phyloP scores from a whole-genome alignment of 805 yeast species.

The Zygoascus biomembranicola region DNA sequence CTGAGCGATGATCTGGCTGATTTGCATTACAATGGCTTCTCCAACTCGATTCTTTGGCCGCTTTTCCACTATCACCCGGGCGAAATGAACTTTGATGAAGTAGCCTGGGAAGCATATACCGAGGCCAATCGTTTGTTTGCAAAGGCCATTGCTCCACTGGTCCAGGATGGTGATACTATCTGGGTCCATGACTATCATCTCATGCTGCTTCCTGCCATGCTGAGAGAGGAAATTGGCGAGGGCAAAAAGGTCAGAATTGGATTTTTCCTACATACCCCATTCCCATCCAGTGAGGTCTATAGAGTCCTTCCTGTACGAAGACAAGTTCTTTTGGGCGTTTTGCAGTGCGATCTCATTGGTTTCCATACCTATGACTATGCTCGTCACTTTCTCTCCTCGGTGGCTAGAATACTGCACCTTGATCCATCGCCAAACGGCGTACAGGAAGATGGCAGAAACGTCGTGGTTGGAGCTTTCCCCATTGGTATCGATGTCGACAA shows the following conservation, averaged over 20 bases:
- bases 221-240: constrained; percentile 48
- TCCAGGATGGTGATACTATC: constrained; percentile 75
- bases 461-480: constrained; percentile 95
- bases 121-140: constrained; percentile 87
- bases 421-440: constrained; percentile 89
- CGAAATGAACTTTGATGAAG: constrained; percentile 95
- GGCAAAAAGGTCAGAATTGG: constrained; percentile 64
- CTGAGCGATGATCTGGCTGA: constrained; percentile 86
- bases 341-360: constrained; percentile 91
- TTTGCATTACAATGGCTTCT: constrained; percentile 92
- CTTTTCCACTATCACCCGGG: constrained; percentile 98
- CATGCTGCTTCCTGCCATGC: constrained; percentile 88
- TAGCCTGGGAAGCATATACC: constrained; percentile 95
- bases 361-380: constrained; percentile 99
- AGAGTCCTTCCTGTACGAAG: constrained; percentile 91
- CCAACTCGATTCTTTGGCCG: constrained; percentile 95
- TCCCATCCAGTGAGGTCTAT: constrained; percentile 95
- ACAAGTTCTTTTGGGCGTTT: constrained; percentile 84
- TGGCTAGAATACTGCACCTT: constrained; percentile 71
- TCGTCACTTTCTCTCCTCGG: constrained; percentile 86
- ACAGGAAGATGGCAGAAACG: constrained; percentile 63
- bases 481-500: constrained; percentile 96
- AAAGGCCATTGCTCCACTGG: constrained; percentile 55
- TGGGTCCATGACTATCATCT: constrained; percentile 99
- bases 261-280: constrained; percentile 93